These are phyloP conservation scores for Cyberlindnera xylosilytica DNA, from an alignment of 805 yeast genomes.

Conservation along the genomic window DNA sequence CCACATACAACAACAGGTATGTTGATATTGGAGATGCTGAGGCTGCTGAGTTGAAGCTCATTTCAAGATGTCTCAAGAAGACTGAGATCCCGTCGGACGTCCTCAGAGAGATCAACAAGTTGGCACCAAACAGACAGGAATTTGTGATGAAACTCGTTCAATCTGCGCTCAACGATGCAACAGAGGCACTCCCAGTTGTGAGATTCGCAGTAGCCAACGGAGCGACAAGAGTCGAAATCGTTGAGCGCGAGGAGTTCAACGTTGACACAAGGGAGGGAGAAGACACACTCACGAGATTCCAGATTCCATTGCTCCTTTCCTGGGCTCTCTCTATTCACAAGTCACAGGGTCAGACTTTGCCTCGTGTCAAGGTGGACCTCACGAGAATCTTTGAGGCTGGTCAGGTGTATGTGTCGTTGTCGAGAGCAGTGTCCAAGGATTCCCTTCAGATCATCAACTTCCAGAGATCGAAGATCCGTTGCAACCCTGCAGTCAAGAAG, in stretches of 20 bases:
- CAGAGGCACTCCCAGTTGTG: constrained; percentile 40
- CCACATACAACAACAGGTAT: no score
- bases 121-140: constrained; percentile 13
- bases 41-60: constrained; percentile 23
- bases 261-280: constrained; percentile 32
- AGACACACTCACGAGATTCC: constrained; percentile 40
- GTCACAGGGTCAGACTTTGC: constrained; percentile 81
- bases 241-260: constrained; percentile 11
- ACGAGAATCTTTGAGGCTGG: constrained; percentile 72
- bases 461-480: constrained; percentile 51
- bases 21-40: no score
- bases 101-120: constrained; percentile 22
- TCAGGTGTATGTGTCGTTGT: constrained; percentile 79
- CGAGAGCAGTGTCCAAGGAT: constrained; percentile 71
- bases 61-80: constrained; percentile 31
- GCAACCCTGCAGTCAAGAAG: constrained; percentile 55
- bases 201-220: no score
- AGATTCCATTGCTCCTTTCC: constrained; percentile 67
- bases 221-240: constrained; percentile 16
- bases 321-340: constrained; percentile 87
- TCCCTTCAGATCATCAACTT: constrained; percentile 65
- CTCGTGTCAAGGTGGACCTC: constrained; percentile 66
- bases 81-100: constrained; percentile 27
- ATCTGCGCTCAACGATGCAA: constrained; percentile 13
- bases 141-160: constrained; percentile 18